phyloP scores from a whole-genome alignment of 2,329 filamentous ascomycete genomes.

The Venturia carpophila region DNA sequence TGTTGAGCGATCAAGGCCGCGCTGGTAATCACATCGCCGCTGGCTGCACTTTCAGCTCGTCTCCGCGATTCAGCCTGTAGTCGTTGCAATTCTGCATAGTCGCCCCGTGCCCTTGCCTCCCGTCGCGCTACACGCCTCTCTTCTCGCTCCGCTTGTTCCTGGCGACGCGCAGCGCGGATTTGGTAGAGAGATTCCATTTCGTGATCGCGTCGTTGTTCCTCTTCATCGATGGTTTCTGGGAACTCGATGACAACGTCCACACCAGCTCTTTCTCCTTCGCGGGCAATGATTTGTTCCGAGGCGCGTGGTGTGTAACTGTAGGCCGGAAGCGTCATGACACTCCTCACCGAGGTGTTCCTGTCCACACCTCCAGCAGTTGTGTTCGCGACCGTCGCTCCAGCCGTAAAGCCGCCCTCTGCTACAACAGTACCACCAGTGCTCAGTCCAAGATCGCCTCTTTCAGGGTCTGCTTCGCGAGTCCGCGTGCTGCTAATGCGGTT shows the following conservation, averaged over 20 bases:
- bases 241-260: slow-evolving; percentile 86
- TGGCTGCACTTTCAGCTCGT: slow-evolving; percentile 39
- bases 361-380: slow-evolving; percentile 48
- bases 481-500: neutral
- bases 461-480: neutral
- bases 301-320: slow-evolving; percentile 68
- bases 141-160: slow-evolving; percentile 69
- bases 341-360: slow-evolving; percentile 77
- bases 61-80: slow-evolving; percentile 51
- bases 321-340: slow-evolving; percentile 86
- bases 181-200: slow-evolving; percentile 93
- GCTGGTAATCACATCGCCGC: slow-evolving; percentile 22
- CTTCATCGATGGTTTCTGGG: slow-evolving; percentile 69
- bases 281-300: slow-evolving; percentile 72
- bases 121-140: slow-evolving; percentile 60
- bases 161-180: slow-evolving; percentile 69
- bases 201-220: slow-evolving; percentile 70
- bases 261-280: slow-evolving; percentile 84
- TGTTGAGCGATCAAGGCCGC: slow-evolving; percentile 49
- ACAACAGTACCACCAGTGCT: neutral
- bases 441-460: slow-evolving; percentile 13
- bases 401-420: neutral
- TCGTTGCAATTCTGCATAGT: slow-evolving; percentile 37
- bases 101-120: slow-evolving; percentile 65
- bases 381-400: slow-evolving; percentile 5